Evolutionary conservation across 164 flowering plant species (phyloP), one percentile per base, ranked within the genome.

Genomic region (Kingdonia uniflora): DNA sequence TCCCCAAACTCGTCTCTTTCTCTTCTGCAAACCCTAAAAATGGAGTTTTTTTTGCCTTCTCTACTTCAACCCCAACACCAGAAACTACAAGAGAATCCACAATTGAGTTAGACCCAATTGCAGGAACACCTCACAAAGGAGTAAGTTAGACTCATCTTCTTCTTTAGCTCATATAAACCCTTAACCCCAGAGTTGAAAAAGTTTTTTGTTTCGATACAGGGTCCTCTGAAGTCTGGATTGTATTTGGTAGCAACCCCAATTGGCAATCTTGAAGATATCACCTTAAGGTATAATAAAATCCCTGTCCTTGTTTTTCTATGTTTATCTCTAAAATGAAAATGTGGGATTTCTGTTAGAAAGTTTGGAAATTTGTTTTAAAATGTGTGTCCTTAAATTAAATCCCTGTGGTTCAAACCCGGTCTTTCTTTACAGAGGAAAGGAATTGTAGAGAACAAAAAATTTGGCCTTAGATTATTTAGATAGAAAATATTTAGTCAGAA

Each of bases 201-300:
- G 2, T 16, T 44, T 0, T 26, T 16, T 17, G 14, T 25, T 6
- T 10, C 40, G 11, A 65, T 68, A 57, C 70, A 84, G 94, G 76
- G 75, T 11, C 66, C 74, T 64, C 66, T 88, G 60, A 76, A 77
- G 61, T 71, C 96, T 60, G 96, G 96, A 6, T 67, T 92, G 42
- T 92, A 92, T 73, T 71, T 88, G 1, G 95, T 88, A 0, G 91
- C 87, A 51, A 92, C 99, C 2, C 99, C 99, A 10, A 92, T 92
- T 63, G 96, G 96, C n/a, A 92, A 88, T 67, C 99, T 88, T 33
- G 99, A 92, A 68, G 99, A 88, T 61, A 92, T 79, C 58, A 80
- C 85, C 42, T 50, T 80, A 48, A 72, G 85, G 85, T 80, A 65
- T 33, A 29, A 29, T 29, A 8, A 29, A 29, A 41, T 41, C 4